Percentiles rank a stretch among this genome's conserved stretches.
These are phyloP conservation scores for Puccinellia tenuiflora DNA, from an alignment of 176 grass and related monocot species.

Conservation along the genomic window DNA sequence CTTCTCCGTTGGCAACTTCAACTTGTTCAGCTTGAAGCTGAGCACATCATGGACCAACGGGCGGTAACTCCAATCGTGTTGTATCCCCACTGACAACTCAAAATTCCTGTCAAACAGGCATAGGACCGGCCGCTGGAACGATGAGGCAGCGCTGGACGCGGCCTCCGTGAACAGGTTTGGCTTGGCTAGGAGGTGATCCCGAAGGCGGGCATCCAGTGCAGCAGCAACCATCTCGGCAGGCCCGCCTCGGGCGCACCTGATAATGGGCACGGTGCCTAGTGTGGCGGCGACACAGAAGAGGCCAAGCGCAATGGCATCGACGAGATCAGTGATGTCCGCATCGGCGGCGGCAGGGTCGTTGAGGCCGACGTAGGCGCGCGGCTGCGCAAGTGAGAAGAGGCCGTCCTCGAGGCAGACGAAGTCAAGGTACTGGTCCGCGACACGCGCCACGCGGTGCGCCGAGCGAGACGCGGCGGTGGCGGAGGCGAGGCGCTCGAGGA, in stretches of 20 bases:
- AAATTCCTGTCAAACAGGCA: slow-evolving; percentile 89
- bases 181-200: slow-evolving; percentile 76
- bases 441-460: slow-evolving; percentile 49
- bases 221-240: slow-evolving; percentile 80
- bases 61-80: slow-evolving; percentile 93
- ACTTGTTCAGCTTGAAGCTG: slow-evolving; percentile 70
- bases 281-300: slow-evolving; percentile 74
- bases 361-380: slow-evolving; percentile 66
- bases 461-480: slow-evolving; percentile 39
- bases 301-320: slow-evolving; percentile 63
- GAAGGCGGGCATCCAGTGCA: slow-evolving; percentile 55
- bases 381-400: slow-evolving; percentile 85
- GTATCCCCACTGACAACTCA: slow-evolving; percentile 66
- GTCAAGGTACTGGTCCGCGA: slow-evolving; percentile 88
- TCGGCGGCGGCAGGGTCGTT: slow-evolving; percentile 80
- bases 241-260: slow-evolving; percentile 71
- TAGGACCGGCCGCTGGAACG: slow-evolving; percentile 80
- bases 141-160: slow-evolving; percentile 23
- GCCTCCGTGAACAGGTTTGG: slow-evolving; percentile 83
- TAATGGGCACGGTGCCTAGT: slow-evolving; percentile 73
- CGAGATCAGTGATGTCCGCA: slow-evolving; percentile 55
- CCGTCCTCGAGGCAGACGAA: slow-evolving; percentile 85
- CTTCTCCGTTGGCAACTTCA: slow-evolving; percentile 48
- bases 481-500: slow-evolving; percentile 73
- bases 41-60: slow-evolving; percentile 83